Evolutionary conservation across 1,284 basidiomycete species (phyloP), one percentile per base, ranked within the genome.

Genomic region (Puccinia coronata): DNA sequence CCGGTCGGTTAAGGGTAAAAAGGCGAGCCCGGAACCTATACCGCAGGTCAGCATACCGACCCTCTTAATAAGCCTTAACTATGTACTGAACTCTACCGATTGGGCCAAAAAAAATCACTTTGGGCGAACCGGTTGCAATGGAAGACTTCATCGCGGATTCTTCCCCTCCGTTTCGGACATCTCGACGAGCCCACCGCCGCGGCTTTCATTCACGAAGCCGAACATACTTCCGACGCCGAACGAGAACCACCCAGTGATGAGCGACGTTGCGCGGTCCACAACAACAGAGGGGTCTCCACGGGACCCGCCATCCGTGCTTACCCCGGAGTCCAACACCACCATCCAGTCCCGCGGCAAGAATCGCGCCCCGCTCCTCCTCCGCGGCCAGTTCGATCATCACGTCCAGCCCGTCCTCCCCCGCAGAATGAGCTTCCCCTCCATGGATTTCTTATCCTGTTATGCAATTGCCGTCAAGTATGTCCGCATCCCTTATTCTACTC

Each of bases 371-470:
- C 84, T 85, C 11, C 72, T 84, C 3, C 91, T 95, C 6, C 88
- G 91, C 0, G 94, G 94, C 1, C 90, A 90, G 9, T 91, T 95
- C 82, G 90, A 95, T 81, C 96, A 98, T 86, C 89, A 92, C 0
- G 86, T 98, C 20, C 87, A 93, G 70, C 92, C 94, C 23, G 91
- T 93, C 88, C 93, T 86, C 0, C 84, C 85, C 0, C 84, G 93
- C 80, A 92, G 91, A 84, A 93, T 92, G 16, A 91, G 91, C 84
- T 95, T 97, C 78, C 95, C 95, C 0, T 94, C 94, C 0, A 92
- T 98, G 87, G 96, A 98, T 86, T 96, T 96, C 85, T 88, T 98
- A 82, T 93, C 92, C 2, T 95, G 93, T 84, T 96, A 96, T 87
- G 94, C 93, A 0, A 95, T 95, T 82, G 93, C 93, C 5, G 94